Base-by-base conservation (phyloP, 495 filamentous ascomycete genomes). In the Neurospora sublineolata region DNA sequence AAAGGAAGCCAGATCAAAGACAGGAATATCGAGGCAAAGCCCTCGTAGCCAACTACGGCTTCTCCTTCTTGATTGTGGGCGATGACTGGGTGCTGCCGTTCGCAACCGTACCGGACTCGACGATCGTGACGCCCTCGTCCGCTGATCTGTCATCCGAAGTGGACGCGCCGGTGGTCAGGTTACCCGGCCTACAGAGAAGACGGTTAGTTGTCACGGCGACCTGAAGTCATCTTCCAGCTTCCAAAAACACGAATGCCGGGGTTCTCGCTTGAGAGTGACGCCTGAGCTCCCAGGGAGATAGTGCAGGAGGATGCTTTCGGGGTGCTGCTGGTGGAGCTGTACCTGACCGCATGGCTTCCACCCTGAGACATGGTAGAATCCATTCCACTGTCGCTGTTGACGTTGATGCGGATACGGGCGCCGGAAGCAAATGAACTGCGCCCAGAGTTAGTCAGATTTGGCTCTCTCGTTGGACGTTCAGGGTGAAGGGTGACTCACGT, bases 61-160 rank as follows among this genome's bases (percentile, higher is more conserved):
- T 83, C 76, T 83, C 83, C 73, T 81, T 80, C 73, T 85, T 85
- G 76, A 78, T 76, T 8, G 81, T 79, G 30, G 86, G 86, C 23
- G 86, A 87, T 1, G 83, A 82, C 72, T 83, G 80, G 69, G 80
- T 82, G 75, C 84, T 87, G 44, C 83, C 83, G 68, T 84, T 82
- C 41, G 80, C 85, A 69, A 83, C 79, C 68, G 81, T 80, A n/a
- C 81, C 81, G 58, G 84, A 86, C 68, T 85, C 84, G 37, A 84
- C 80, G 58, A 87, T 78, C n/a, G 85, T 84, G 68, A 83, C 81
- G 68, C 80, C 80, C 68, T 85, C 86, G 73, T 84, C 80, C 39
- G 72, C 77, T 69, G 82, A 80, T 20, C 79, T 82, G 72, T 84
- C 80, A 30, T 85, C 82, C 20, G 83, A 84, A 67, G 76, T 75